Evolutionary conservation across 768 basidiomycete species (phyloP).

Genomic region (Russula sp.): DNA sequence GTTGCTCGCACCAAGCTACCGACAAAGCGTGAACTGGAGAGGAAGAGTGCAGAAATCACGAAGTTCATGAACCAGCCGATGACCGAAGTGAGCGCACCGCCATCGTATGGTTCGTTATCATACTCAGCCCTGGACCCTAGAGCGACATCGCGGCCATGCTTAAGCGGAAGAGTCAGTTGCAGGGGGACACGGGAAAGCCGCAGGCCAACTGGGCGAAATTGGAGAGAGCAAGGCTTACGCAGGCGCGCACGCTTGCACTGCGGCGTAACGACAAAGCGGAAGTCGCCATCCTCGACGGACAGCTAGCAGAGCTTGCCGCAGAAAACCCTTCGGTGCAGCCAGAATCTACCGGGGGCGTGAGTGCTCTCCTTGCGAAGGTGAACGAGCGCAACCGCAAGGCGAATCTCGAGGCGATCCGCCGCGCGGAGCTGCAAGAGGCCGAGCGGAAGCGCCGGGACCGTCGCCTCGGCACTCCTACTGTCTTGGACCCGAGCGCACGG

Average conservation of each 20-base stretch:
- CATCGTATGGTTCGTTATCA: neutral
- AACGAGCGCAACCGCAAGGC: conserved; percentile 88
- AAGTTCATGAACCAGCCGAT: conserved; percentile 54
- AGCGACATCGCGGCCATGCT: conserved; percentile 79
- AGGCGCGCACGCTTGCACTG: conserved; percentile 67
- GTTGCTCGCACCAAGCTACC: conserved; percentile 60
- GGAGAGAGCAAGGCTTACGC: conserved; percentile 61
- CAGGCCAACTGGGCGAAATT: conserved; percentile 38
- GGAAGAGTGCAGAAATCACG: conserved; percentile 57
- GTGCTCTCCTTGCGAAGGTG: conserved; percentile 59
- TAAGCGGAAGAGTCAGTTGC: conserved; percentile 49
- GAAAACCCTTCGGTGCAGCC: conserved; percentile 15
- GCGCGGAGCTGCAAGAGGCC: conserved; percentile 62
- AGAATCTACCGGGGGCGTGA: conserved; percentile 24
- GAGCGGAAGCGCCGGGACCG: conserved; percentile 70
- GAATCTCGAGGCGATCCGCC: conserved; percentile 73
- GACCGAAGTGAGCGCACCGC: conserved; percentile 58
- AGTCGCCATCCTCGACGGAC: conserved; percentile 52
- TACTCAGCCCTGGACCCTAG: conserved; percentile 36
- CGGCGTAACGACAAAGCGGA: conserved; percentile 67
- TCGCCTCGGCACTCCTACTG: conserved; percentile 43
- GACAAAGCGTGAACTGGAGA: conserved; percentile 55
- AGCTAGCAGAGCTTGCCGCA: conserved; percentile 51
- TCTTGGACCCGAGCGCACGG: conserved; percentile 56
- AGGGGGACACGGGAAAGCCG: conserved; percentile 28